Evolutionary conservation across 805 yeast genomes (phyloP).

Genomic region (Wickerhamiella sorbophila): DNA sequence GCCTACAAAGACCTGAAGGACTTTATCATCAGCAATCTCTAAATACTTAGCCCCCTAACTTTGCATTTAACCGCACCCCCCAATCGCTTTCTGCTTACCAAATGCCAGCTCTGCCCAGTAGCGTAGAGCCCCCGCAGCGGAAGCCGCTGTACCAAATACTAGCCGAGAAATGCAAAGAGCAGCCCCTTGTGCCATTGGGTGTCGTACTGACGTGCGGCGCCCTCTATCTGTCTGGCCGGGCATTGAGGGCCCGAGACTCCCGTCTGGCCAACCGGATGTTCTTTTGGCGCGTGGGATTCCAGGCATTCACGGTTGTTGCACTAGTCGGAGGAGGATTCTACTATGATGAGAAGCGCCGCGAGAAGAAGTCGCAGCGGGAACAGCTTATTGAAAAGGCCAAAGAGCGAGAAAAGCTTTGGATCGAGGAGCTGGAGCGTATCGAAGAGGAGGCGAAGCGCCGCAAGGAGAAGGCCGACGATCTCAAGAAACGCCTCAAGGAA

Average conservation of each 20-base stretch:
- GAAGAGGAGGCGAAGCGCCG: conserved; percentile 36
- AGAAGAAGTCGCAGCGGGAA: conserved; percentile 37
- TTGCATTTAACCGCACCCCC: no score
- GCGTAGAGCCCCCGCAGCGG: conserved; percentile 8
- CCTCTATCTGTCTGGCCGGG: conserved; percentile 61
- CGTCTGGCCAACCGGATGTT: conserved; percentile 72
- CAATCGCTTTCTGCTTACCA: not conserved
- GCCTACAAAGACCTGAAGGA: conserved; percentile 72
- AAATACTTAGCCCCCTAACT: no score
- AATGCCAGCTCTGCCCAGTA: conserved; percentile 10
- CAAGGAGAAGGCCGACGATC: conserved; percentile 12
- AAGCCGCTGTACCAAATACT: conserved; percentile 18
- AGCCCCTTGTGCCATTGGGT: conserved; percentile 83
- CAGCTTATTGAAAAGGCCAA: conserved; percentile 63
- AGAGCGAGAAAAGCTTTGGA: conserved; percentile 75
- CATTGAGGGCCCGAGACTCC: conserved; percentile 58
- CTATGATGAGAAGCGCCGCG: conserved; percentile 34
- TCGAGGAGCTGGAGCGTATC: conserved; percentile 68
- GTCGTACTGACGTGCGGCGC: conserved; percentile 68
- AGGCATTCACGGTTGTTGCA: conserved; percentile 70
- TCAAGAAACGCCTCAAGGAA: conserved; percentile 3
- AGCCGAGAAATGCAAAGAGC: conserved; percentile 48
- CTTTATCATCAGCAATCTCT: conserved; percentile 33
- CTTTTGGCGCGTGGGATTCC: conserved; percentile 79
- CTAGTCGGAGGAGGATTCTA: conserved; percentile 57